Evolutionary conservation across 768 basidiomycete genomes (phyloP).

Genomic region (Naganishia friedmannii): DNA sequence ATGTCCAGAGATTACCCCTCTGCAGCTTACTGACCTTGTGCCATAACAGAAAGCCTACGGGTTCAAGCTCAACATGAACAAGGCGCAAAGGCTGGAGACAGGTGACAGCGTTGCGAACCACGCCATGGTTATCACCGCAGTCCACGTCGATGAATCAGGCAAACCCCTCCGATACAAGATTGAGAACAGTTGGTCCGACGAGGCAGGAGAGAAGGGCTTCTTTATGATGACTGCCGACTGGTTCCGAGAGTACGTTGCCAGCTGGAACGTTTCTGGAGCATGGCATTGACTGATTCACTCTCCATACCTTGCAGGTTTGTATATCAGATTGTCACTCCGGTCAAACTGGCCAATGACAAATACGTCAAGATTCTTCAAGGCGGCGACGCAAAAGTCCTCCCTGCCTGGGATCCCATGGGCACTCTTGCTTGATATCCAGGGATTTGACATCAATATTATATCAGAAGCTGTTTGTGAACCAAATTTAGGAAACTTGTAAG

Average conservation of each 20-base stretch:
- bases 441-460: too few species aligned
- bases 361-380: conserved; percentile 76
- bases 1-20: background rate
- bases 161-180: conserved; percentile 88
- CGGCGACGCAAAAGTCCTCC: conserved; percentile 65
- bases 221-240: conserved; percentile 83
- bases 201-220: conserved; percentile 75
- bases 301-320: conserved; percentile 61
- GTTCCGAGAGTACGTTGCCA: conserved; percentile 76
- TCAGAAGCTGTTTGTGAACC: background rate
- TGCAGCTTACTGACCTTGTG: background rate
- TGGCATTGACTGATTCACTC: background rate
- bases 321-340: conserved; percentile 88
- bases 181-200: conserved; percentile 90
- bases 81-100: conserved; percentile 66
- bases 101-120: conserved; percentile 71
- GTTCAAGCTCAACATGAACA: conserved; percentile 72
- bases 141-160: conserved; percentile 74
- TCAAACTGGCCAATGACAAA: conserved; percentile 71
- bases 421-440: conserved; percentile 33
- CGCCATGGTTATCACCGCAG: conserved; percentile 81
- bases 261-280: background rate
- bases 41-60: conserved; percentile 69
- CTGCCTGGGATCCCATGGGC: conserved; percentile 88
- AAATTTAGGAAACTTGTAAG: background rate